Percentiles rank a stretch among this genome's conserved stretches.
phyloP scores from a whole-genome alignment of 805 yeast genomes.

The Schizosaccharomyces octosporus region DNA sequence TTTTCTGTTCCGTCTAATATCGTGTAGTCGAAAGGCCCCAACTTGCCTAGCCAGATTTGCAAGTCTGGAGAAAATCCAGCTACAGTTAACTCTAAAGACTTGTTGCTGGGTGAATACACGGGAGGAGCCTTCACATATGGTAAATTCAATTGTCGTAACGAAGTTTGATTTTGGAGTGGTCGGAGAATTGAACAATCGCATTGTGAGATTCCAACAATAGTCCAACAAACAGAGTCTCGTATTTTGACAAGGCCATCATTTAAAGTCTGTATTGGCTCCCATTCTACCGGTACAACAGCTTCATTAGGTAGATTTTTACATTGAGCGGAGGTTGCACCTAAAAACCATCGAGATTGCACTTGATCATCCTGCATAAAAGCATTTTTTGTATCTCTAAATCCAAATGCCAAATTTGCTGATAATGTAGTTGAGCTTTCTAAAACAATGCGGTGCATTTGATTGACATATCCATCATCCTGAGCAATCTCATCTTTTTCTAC shows the following conservation, averaged over 20 bases:
- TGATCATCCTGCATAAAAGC: not conserved
- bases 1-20: not conserved
- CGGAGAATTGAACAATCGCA: not conserved
- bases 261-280: not conserved
- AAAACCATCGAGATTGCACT: not conserved
- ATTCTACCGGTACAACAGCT: constrained; percentile 1
- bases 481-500: constrained; percentile 1
- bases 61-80: not conserved
- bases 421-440: not conserved
- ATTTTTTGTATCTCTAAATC: not conserved
- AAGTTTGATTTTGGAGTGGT: not conserved
- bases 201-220: constrained; percentile 1
- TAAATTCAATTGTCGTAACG: not conserved
- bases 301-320: not conserved
- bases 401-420: not conserved
- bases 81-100: not conserved
- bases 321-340: not conserved
- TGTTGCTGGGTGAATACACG: not conserved
- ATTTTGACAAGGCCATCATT: not conserved
- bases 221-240: not conserved
- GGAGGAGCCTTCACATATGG: not conserved
- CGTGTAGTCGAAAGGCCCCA: not conserved
- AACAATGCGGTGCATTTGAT: not conserved
- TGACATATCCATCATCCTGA: not conserved
- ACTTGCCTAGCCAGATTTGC: not conserved